Evolutionary conservation across 495 filamentous ascomycete genomes (phyloP).

Genomic region (Amniculicola lignicola): DNA sequence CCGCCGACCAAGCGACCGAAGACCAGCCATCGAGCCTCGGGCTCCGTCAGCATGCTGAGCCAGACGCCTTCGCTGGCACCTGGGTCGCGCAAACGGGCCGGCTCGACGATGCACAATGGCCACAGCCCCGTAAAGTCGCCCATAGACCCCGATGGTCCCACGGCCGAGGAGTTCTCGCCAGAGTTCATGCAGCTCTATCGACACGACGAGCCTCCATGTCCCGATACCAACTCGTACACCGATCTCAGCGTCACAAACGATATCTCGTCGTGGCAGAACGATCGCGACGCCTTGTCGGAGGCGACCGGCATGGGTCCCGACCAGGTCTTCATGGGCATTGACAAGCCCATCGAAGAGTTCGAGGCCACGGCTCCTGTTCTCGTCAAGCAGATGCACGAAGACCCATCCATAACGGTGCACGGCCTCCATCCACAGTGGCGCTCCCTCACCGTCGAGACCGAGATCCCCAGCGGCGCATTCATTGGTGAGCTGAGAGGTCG

Average conservation of each 20-base stretch:
- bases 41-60: constrained; percentile 61
- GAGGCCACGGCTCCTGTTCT: constrained; percentile 47
- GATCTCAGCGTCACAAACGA: constrained; percentile 64
- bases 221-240: constrained; percentile 63
- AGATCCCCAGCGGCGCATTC: constrained; percentile 61
- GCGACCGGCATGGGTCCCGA: constrained; percentile 35
- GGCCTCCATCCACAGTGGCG: constrained; percentile 62
- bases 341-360: constrained; percentile 55
- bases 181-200: constrained; percentile 72
- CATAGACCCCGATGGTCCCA: constrained; percentile 47
- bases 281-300: constrained; percentile 52
- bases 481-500: constrained; percentile 86
- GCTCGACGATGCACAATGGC: constrained; percentile 42
- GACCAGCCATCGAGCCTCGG: constrained; percentile 66
- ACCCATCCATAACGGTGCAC: constrained; percentile 45
- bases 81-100: constrained; percentile 54
- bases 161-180: constrained; percentile 61
- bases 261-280: constrained; percentile 69
- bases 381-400: constrained; percentile 48
- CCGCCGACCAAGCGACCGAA: constrained; percentile 70
- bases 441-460: constrained; percentile 61
- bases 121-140: constrained; percentile 55
- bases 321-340: constrained; percentile 57
- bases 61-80: constrained; percentile 42
- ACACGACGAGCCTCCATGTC: constrained; percentile 55